These are phyloP conservation scores for Geotrichum ghanense DNA, from an alignment of 805 yeast genomes.

Conservation along the genomic window DNA sequence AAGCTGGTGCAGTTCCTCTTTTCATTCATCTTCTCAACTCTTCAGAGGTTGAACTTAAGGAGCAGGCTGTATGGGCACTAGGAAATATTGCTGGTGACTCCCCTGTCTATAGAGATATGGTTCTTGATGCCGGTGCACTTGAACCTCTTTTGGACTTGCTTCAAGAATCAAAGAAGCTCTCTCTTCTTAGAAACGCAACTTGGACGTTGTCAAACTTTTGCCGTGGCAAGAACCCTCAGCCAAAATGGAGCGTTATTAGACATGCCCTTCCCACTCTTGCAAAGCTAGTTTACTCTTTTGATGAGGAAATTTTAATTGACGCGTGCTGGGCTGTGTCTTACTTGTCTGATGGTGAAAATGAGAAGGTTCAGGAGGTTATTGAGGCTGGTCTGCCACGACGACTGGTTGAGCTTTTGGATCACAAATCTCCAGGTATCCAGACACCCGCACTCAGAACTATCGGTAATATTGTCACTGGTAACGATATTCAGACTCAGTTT, in stretches of 20 bases:
- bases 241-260: slow-evolving; percentile 84
- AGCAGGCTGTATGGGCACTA: slow-evolving; percentile 98
- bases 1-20: slow-evolving; percentile 86
- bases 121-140: slow-evolving; percentile 76
- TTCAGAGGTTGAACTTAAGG: slow-evolving; percentile 81
- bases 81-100: slow-evolving; percentile 99
- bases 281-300: slow-evolving; percentile 79
- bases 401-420: slow-evolving; percentile 80
- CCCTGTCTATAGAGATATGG: slow-evolving; percentile 79
- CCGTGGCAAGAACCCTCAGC: slow-evolving; percentile 93
- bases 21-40: slow-evolving; percentile 77
- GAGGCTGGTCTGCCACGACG: slow-evolving; percentile 94
- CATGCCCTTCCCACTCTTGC: slow-evolving; percentile 86
- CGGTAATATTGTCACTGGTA: slow-evolving; percentile 97
- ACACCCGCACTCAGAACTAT: slow-evolving; percentile 96
- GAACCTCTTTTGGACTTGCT: slow-evolving; percentile 73
- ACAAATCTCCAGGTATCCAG: slow-evolving; percentile 77
- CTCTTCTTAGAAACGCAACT: slow-evolving; percentile 91
- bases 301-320: slow-evolving; percentile 87
- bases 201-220: slow-evolving; percentile 97
- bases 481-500: slow-evolving; percentile 89
- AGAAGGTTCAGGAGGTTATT: slow-evolving; percentile 91
- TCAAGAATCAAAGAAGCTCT: slow-evolving; percentile 61
- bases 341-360: slow-evolving; percentile 82
- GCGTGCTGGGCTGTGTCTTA: slow-evolving; percentile 99